Evolutionary conservation across 345 rosid genomes (phyloP).

Genomic region (Arabidopsis arenosa): DNA sequence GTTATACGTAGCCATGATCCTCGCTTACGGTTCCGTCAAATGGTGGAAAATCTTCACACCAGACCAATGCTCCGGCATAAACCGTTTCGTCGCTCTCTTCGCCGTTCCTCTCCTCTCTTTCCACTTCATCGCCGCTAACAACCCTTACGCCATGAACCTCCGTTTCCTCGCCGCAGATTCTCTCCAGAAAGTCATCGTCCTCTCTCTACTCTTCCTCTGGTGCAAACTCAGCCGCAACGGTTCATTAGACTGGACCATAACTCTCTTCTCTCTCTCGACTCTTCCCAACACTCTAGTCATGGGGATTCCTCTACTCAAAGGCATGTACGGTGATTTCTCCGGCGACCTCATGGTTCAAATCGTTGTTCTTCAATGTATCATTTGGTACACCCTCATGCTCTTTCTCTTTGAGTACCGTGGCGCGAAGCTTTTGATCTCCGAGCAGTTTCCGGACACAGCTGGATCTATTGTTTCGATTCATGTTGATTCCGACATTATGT

Average conservation of each 20-base stretch:
- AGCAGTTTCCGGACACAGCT: constrained; percentile 64
- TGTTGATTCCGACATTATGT: constrained; percentile 64
- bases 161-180: constrained; percentile 63
- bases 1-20: constrained; percentile 94
- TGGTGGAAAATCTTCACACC: constrained; percentile 99
- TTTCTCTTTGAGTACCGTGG: constrained; percentile 62
- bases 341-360: constrained; percentile 57
- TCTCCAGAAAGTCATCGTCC: constrained; percentile 58
- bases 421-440: constrained; percentile 52
- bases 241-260: constrained; percentile 57
- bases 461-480: constrained; percentile 55
- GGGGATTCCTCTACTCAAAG: constrained; percentile 61
- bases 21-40: constrained; percentile 95
- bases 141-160: constrained; percentile 56
- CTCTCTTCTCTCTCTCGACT: constrained; percentile 55
- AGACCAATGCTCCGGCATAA: constrained; percentile 97
- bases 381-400: constrained; percentile 64
- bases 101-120: constrained; percentile 98
- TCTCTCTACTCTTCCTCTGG: constrained; percentile 54
- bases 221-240: constrained; percentile 48
- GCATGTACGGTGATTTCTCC: constrained; percentile 64
- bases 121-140: constrained; percentile 67
- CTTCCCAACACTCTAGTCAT: constrained; percentile 63
- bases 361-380: constrained; percentile 56
- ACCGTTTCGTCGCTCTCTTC: constrained; percentile 96